These are phyloP conservation scores for Telfairia occidentalis DNA, from an alignment of 331 rosid genomes.

Conservation along the genomic window DNA sequence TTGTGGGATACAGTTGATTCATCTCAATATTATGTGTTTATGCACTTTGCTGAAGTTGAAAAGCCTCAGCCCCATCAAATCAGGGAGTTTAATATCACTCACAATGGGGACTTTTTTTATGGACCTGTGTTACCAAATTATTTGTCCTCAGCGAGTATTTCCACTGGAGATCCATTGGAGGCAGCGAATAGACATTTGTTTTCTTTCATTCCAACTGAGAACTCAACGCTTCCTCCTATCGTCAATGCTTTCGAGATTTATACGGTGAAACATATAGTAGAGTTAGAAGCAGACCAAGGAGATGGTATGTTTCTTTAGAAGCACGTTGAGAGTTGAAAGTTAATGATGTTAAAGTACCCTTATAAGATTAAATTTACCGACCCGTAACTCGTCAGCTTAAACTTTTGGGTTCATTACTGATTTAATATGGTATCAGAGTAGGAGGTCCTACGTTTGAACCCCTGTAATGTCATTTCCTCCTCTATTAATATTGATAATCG, in stretches of 20 bases:
- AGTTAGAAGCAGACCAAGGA: constrained; percentile 25
- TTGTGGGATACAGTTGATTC: background rate
- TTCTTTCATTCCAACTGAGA: background rate
- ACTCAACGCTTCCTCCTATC: constrained; percentile 40
- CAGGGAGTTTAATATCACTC: constrained; percentile 4
- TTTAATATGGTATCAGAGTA: too few species aligned
- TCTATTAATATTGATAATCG: too few species aligned
- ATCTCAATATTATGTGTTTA: background rate
- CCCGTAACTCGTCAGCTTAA: too few species aligned
- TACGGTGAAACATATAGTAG: background rate
- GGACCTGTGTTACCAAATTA: constrained; percentile 9
- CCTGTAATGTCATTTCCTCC: too few species aligned
- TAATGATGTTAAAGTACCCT: too few species aligned
- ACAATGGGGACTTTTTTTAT: constrained; percentile 1
- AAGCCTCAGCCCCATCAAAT: background rate
- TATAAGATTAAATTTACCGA: too few species aligned
- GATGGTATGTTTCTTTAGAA: constrained; percentile 30
- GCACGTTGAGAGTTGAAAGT: background rate
- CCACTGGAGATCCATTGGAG: background rate
- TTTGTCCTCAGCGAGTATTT: background rate
- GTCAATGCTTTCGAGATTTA: constrained; percentile 47
- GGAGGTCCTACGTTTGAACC: too few species aligned
- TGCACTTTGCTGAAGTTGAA: constrained; percentile 26
- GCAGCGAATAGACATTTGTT: background rate
- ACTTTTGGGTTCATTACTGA: too few species aligned